These are phyloP conservation scores for Porphyrellus cyaneotinctus DNA, from an alignment of 768 basidiomycete species.

Conservation along the genomic window DNA sequence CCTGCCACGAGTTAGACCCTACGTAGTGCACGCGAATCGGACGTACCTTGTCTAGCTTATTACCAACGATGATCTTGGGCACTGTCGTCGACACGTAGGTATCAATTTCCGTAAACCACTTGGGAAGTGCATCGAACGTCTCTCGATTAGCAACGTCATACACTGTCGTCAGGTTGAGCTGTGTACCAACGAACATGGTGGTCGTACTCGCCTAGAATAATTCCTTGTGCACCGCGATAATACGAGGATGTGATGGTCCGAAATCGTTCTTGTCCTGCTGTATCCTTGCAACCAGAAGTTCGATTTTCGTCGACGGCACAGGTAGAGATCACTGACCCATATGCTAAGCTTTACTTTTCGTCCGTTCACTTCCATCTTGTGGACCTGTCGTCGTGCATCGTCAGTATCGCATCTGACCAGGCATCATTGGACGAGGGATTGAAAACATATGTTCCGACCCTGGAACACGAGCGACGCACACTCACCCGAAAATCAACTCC, in stretches of 20 bases:
- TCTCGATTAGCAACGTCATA: slow-evolving; percentile 93
- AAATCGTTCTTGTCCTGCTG: slow-evolving; percentile 96
- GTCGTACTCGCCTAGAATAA: slow-evolving; percentile 57
- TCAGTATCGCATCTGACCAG: not conserved
- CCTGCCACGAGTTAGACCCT: slow-evolving; percentile 41
- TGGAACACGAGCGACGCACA: slow-evolving; percentile 5
- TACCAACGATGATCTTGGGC: slow-evolving; percentile 92
- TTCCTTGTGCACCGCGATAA: slow-evolving; percentile 84
- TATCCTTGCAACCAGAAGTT: slow-evolving; percentile 52
- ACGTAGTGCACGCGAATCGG: no score
- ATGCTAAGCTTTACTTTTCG: slow-evolving; percentile 91
- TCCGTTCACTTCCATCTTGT: slow-evolving; percentile 82
- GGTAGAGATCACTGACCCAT: slow-evolving; percentile 61
- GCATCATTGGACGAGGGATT: no score
- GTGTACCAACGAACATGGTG: not conserved
- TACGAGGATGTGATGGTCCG: slow-evolving; percentile 93
- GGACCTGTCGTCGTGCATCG: slow-evolving; percentile 48
- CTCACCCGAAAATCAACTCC: slow-evolving; percentile 82
- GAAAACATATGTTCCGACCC: no score
- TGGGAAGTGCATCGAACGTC: slow-evolving; percentile 90
- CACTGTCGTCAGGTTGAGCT: slow-evolving; percentile 42
- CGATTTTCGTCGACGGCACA: not conserved
- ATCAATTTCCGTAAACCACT: slow-evolving; percentile 91
- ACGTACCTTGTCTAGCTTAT: slow-evolving; percentile 86
- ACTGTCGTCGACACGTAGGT: slow-evolving; percentile 85